These are phyloP conservation scores for Pichia kluyveri DNA, from an alignment of 805 yeast genomes.

Conservation along the genomic window DNA sequence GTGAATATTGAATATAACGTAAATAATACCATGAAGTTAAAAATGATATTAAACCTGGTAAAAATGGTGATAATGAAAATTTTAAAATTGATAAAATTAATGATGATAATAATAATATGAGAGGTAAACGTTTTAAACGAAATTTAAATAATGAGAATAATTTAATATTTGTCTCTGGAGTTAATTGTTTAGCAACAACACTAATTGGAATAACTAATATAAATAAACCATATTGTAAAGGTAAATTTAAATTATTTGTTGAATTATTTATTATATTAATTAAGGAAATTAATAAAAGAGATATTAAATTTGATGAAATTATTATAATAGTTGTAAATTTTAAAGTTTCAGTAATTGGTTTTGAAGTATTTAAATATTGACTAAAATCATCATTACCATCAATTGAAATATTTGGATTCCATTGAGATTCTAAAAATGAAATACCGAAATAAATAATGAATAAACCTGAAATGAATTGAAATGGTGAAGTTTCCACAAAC, in stretches of 20 bases:
- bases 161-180: slow-evolving; percentile 48
- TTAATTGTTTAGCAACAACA: slow-evolving; percentile 48
- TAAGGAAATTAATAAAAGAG: slow-evolving; percentile 27
- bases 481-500: slow-evolving; percentile 49
- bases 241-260: slow-evolving; percentile 31
- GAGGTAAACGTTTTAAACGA: slow-evolving; percentile 14
- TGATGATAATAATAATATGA: slow-evolving; percentile 10
- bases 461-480: slow-evolving; percentile 35
- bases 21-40: slow-evolving; percentile 66
- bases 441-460: slow-evolving; percentile 31
- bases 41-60: slow-evolving; percentile 54
- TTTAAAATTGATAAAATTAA: slow-evolving; percentile 28
- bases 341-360: slow-evolving; percentile 33
- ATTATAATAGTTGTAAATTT: slow-evolving; percentile 46
- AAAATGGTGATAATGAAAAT: slow-evolving; percentile 36
- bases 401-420: slow-evolving; percentile 24
- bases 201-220: slow-evolving; percentile 44
- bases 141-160: slow-evolving; percentile 28
- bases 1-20: slow-evolving; percentile 61
- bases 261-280: slow-evolving; percentile 30
- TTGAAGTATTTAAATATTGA: slow-evolving; percentile 1
- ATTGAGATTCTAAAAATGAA: slow-evolving; percentile 41
- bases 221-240: slow-evolving; percentile 42
- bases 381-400: too few relatives aligned
- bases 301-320: slow-evolving; percentile 43